Percentiles rank a stretch among this genome's conserved stretches.
These are phyloP conservation scores for Mycena venus DNA, from an alignment of 768 basidiomycete species.

Conservation along the genomic window DNA sequence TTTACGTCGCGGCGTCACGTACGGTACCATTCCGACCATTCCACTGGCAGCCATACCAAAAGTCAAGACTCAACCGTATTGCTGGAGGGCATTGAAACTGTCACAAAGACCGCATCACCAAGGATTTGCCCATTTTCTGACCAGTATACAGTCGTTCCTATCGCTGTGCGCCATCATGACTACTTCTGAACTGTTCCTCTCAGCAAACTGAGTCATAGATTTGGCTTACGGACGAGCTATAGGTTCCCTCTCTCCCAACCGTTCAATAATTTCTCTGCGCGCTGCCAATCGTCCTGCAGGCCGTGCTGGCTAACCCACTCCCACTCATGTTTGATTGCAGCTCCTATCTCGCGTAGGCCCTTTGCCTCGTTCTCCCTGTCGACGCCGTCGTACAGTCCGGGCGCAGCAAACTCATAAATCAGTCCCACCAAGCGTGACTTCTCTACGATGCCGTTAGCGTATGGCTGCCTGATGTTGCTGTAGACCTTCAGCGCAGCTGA, in stretches of 20 bases:
- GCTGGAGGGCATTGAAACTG: neutral
- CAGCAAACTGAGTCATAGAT: too few relatives aligned
- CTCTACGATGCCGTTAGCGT: constrained; percentile 13
- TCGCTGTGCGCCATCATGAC: neutral
- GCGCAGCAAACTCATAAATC: constrained; percentile 14
- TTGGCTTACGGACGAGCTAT: neutral
- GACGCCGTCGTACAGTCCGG: constrained; percentile 14
- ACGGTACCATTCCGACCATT: too few relatives aligned
- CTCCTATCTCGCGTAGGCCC: constrained; percentile 7
- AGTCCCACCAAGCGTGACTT: constrained; percentile 19
- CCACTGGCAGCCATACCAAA: too few relatives aligned
- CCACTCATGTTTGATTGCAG: constrained; percentile 5
- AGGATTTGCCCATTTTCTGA: neutral
- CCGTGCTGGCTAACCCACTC: constrained; percentile 17
- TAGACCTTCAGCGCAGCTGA: constrained; percentile 12
- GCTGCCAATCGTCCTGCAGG: constrained; percentile 11
- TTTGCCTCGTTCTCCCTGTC: constrained; percentile 7
- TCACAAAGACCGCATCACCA: neutral
- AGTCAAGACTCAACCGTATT: too few relatives aligned
- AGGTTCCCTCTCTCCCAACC: neutral
- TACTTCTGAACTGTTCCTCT: neutral
- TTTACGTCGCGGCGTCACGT: too few relatives aligned
- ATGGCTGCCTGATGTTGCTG: constrained; percentile 11
- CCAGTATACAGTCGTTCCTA: neutral
- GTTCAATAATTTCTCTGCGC: constrained; percentile 8